A percentile compares a stretch with the other conserved stretches of the same genome.
These are phyloP conservation scores for Gliomastix tumulicola DNA, from an alignment of 2,329 filamentous ascomycete species.

Conservation along the genomic window DNA sequence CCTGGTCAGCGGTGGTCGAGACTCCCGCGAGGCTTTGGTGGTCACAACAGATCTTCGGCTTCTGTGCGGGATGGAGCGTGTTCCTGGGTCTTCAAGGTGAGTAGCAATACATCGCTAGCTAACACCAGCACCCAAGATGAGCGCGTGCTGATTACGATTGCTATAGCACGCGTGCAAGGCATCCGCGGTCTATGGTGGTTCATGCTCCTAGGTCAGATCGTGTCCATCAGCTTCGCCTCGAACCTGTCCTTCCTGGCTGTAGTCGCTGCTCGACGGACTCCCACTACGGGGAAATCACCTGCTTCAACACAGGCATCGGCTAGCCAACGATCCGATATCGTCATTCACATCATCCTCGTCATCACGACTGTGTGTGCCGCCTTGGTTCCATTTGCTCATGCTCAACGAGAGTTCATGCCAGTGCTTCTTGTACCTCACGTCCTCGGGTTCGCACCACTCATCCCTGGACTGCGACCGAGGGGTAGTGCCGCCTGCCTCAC, in stretches of 20 bases:
- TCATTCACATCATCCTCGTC: too few species aligned
- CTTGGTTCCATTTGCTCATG: too few species aligned
- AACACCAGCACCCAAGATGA: too few species aligned
- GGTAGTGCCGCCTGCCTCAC: background rate
- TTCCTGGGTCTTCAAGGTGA: conserved; percentile 14
- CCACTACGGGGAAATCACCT: too few species aligned
- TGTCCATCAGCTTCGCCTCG: conserved; percentile 16
- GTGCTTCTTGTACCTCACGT: conserved; percentile 14
- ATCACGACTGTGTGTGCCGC: too few species aligned
- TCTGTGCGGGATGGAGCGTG: conserved; percentile 16
- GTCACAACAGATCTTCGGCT: conserved; percentile 18
- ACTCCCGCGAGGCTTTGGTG: conserved; percentile 13
- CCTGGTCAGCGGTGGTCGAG: conserved; percentile 15
- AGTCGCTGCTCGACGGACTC: too few species aligned
- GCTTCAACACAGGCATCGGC: too few species aligned
- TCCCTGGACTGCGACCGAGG: too few species aligned
- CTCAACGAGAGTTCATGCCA: too few species aligned
- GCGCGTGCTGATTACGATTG: background rate
- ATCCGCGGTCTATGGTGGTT: conserved; percentile 14
- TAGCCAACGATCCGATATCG: too few species aligned
- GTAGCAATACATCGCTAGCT: conserved; percentile 1
- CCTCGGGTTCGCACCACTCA: conserved; percentile 13
- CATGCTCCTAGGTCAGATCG: conserved; percentile 15
- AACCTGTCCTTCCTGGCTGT: conserved; percentile 17
- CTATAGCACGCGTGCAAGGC: conserved; percentile 7